Evolutionary conservation across 495 filamentous ascomycete genomes (phyloP).

Genomic region (Tirmania nivea): DNA sequence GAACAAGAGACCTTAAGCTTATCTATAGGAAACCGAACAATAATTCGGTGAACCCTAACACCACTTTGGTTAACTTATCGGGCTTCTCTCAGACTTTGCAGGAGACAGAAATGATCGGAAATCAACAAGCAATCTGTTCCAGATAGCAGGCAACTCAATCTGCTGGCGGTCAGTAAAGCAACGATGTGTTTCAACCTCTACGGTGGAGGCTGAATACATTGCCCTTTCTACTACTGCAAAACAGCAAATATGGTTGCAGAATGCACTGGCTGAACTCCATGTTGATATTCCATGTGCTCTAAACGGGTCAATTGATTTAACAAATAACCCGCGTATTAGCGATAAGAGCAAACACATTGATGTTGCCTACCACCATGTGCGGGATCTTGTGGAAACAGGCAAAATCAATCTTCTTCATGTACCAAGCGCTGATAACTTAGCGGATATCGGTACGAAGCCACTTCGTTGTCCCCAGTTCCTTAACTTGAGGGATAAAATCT

Average conservation of each 20-base stretch:
- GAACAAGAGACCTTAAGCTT: no score
- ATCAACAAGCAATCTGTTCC: conserved; percentile 1
- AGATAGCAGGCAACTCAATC: background rate
- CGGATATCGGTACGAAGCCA: background rate
- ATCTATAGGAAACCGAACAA: background rate
- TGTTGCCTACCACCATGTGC: background rate
- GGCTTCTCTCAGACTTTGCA: conserved; percentile 1
- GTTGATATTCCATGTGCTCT: background rate
- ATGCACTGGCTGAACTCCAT: background rate
- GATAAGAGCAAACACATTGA: background rate
- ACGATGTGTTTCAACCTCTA: conserved; percentile 1
- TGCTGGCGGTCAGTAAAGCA: conserved; percentile 1
- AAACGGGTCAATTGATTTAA: background rate
- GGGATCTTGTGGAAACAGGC: background rate
- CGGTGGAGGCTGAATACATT: conserved; percentile 3
- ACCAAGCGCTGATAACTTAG: background rate
- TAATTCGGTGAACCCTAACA: no score
- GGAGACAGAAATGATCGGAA: background rate
- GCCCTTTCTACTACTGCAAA: background rate
- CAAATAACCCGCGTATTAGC: background rate
- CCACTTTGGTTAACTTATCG: no score
- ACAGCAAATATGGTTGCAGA: conserved; percentile 2
- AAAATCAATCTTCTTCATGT: background rate
- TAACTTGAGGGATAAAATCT: no score
- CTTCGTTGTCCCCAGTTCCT: no score